phyloP scores from a whole-genome alignment of 1,139 yeast genomes.

The Blastobotrys elegans region DNA sequence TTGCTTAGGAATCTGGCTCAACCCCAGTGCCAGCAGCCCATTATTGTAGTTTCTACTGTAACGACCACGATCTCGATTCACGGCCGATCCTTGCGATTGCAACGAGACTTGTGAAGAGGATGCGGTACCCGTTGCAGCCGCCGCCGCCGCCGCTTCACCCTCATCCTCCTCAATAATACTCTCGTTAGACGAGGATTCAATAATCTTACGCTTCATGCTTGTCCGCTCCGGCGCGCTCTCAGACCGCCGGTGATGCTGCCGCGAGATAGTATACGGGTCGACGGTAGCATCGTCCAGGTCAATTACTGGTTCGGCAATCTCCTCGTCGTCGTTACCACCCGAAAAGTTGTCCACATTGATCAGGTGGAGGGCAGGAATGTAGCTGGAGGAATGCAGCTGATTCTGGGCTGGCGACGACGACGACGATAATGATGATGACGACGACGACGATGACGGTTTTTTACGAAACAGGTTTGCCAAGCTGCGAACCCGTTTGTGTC shows the following conservation, averaged over 20 bases:
- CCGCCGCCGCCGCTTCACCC: conserved; percentile 15
- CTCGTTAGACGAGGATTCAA: conserved; percentile 27
- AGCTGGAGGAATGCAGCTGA: conserved; percentile 19
- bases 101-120: conserved; percentile 18
- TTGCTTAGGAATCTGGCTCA: conserved; percentile 1
- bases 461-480: conserved; percentile 20
- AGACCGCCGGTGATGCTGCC: conserved; percentile 22
- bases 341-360: conserved; percentile 4
- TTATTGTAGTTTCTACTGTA: conserved; percentile 17
- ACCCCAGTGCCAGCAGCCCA: conserved; percentile 13
- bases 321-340: conserved; percentile 5
- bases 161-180: conserved; percentile 21
- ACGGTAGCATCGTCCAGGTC: conserved; percentile 30
- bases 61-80: conserved; percentile 19
- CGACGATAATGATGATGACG: neutral
- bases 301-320: conserved; percentile 21
- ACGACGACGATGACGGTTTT: conserved; percentile 2
- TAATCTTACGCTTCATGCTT: conserved; percentile 17
- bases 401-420: neutral
- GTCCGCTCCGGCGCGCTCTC: conserved; percentile 25
- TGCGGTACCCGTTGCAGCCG: conserved; percentile 16
- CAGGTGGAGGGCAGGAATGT: conserved; percentile 15
- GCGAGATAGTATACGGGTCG: conserved; percentile 1
- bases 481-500: conserved; percentile 20
- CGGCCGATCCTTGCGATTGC: conserved; percentile 15